Evolutionary conservation across 768 basidiomycete genomes (phyloP), one percentile per base, ranked within the genome.

Genomic region (Leccinum pellstonianum): DNA sequence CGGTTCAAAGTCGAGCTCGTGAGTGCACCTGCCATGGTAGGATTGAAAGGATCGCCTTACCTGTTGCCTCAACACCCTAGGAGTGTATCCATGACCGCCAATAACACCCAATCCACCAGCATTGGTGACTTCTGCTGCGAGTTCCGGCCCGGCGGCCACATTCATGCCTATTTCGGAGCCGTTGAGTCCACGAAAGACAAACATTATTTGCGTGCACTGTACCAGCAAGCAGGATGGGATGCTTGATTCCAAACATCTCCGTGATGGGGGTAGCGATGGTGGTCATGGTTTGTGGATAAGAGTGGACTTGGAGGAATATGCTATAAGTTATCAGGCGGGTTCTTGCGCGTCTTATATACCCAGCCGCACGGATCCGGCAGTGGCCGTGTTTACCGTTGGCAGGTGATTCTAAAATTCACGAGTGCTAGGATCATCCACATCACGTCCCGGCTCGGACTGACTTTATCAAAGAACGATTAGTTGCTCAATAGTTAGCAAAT

Each of bases 51-150:
- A 52, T 41, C 23, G n/a, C 10, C 37, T 79, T 62, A 91, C 91
- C 80, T 93, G 93, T 66, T 83, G 79, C 48, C 88, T 84, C 23
- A 94, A 81, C 54, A 91, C 80, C 73, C 89, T 90, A 21, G 90
- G 90, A 3, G 93, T 92, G 70, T 89, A 94, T 0, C 91, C 91
- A 33, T 90, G 80, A 56, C 95, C 95, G 38, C 95, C 95, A 61
- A 98, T 93, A 54, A 96, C 93, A 62, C 95, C 95, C 47, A 97
- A 66, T 54, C 95, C 95, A 52, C 95, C 94, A 27, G 93, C 95
- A 68, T 96, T 97, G 48, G 92, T 93, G 58, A 96, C 94, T 41
- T 92, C 94, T 43, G 94, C 95, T 17, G 93, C 94, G 25, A 95
- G 84, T 72, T 95, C 93, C 17, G 94, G 83, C 23, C 86, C 86